Percentiles rank a stretch among this genome's conserved stretches.
Conservation (phyloP, 805 yeast genomes). For the Yamadazyma akitaensis region DNA sequence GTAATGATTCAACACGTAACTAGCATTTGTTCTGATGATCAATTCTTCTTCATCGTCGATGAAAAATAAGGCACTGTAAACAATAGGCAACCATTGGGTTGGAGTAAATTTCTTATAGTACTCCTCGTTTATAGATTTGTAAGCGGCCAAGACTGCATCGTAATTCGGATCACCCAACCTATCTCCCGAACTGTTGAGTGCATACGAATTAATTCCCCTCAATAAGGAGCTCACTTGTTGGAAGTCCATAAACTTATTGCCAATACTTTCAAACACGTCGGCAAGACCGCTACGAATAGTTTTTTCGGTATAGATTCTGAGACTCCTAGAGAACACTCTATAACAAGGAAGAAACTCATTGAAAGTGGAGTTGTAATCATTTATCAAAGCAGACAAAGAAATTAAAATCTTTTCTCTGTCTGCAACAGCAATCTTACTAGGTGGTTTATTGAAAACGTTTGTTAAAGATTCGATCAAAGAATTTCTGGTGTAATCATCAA, state of each 20-base stretch:
- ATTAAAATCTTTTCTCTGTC: constrained; percentile 57
- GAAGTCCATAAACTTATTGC: constrained; percentile 45
- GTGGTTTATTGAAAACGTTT: constrained; percentile 57
- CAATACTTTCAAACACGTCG: constrained; percentile 57
- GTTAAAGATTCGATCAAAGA: constrained; percentile 57
- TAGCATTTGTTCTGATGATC: constrained; percentile 75
- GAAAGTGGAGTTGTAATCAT: constrained; percentile 51
- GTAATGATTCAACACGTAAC: constrained; percentile 59
- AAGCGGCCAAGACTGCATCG: constrained; percentile 68
- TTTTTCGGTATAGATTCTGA: constrained; percentile 55
- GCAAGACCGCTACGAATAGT: constrained; percentile 62
- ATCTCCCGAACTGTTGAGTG: constrained; percentile 33
- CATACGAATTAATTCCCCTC: constrained; percentile 64
- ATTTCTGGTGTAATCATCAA: constrained; percentile 50
- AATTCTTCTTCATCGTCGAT: constrained; percentile 77
- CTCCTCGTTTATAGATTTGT: constrained; percentile 58
- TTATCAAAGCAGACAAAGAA: constrained; percentile 54
- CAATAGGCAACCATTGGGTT: constrained; percentile 74
- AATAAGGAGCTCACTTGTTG: constrained; percentile 49
- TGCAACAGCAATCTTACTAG: constrained; percentile 45
- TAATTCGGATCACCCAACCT: constrained; percentile 77
- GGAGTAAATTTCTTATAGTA: constrained; percentile 42
- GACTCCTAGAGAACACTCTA: constrained; percentile 51
- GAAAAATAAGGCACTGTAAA: constrained; percentile 65
- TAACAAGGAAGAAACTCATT: constrained; percentile 49